Evolutionary conservation across 2,329 filamentous ascomycete genomes (phyloP).

Genomic region (Plenodomus lindquistii): DNA sequence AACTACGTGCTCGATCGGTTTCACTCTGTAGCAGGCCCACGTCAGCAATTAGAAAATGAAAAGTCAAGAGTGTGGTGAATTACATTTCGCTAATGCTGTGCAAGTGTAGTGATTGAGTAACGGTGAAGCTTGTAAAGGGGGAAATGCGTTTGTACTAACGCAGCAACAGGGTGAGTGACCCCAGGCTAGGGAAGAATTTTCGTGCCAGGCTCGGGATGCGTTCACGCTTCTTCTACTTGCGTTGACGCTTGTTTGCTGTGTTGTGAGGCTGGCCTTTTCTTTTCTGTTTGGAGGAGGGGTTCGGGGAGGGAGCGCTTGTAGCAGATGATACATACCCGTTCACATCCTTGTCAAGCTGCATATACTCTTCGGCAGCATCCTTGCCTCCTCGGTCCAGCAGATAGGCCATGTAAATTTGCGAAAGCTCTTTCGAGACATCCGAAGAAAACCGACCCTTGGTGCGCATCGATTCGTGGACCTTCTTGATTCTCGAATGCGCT

Average conservation of each 20-base stretch:
- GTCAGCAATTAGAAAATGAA: conserved; percentile 12
- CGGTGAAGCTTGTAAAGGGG: conserved; percentile 14
- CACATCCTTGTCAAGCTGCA: conserved; percentile 80
- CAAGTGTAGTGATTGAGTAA: conserved; percentile 22
- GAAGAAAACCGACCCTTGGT: conserved; percentile 71
- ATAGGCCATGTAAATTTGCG: conserved; percentile 78
- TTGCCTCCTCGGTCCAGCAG: conserved; percentile 81
- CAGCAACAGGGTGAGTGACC: conserved; percentile 5
- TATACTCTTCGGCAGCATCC: conserved; percentile 82
- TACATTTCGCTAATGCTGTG: conserved; percentile 33
- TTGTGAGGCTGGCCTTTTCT: conserved; percentile 38
- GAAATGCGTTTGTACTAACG: background rate
- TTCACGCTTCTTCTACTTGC: conserved; percentile 20
- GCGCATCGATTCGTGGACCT: conserved; percentile 76
- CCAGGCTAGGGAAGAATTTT: conserved; percentile 2
- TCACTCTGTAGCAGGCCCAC: conserved; percentile 11
- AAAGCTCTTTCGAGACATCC: conserved; percentile 72
- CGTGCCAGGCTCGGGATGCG: conserved; percentile 3
- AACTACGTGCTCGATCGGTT: conserved; percentile 11
- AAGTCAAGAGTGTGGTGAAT: conserved; percentile 28
- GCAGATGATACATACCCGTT: conserved; percentile 64
- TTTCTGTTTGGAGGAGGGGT: conserved; percentile 22
- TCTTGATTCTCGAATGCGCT: conserved; percentile 72
- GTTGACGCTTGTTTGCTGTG: conserved; percentile 38
- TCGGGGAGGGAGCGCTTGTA: conserved; percentile 28